A percentile compares a stretch with the other conserved stretches of the same genome.
Evolutionary conservation across 164 flowering plant genomes (phyloP).

Genomic region (Vitis rotundifolia): DNA sequence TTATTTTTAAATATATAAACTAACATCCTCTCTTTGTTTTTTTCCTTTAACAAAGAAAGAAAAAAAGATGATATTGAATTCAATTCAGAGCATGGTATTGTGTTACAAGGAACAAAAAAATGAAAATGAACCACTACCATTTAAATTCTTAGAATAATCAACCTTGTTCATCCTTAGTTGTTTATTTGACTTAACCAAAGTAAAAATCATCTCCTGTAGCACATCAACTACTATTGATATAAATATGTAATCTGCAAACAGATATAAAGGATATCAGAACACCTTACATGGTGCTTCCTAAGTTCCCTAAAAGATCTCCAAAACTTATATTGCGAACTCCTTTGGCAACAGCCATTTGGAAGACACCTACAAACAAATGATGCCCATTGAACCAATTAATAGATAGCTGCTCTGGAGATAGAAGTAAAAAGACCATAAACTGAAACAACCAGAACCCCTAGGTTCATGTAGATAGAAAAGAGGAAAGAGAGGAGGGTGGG

Average conservation of each 20-base stretch:
- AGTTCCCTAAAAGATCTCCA: conserved; percentile 88
- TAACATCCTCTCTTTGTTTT: too few species aligned
- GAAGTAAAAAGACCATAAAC: background rate
- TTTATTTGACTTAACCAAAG: background rate
- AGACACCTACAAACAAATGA: conserved; percentile 60
- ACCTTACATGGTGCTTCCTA: conserved; percentile 90
- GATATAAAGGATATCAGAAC: conserved; percentile 2
- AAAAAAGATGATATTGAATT: too few species aligned
- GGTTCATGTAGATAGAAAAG: conserved; percentile 1
- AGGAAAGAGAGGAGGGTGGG: too few species aligned
- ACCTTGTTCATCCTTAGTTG: background rate
- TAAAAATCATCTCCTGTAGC: background rate
- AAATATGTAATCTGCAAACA: background rate
- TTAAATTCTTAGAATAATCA: too few species aligned
- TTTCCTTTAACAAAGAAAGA: too few species aligned
- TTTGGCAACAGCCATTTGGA: conserved; percentile 76
- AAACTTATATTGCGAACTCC: conserved; percentile 90
- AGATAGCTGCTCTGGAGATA: background rate
- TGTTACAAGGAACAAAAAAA: background rate
- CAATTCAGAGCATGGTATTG: background rate
- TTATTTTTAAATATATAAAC: too few species aligned
- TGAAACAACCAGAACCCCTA: background rate
- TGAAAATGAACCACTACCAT: background rate
- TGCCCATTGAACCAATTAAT: background rate
- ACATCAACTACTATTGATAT: background rate